Evolutionary conservation across 2,329 filamentous ascomycete genomes (phyloP), one percentile per base, ranked within the genome.

Genomic region (Colletotrichum limetticola): DNA sequence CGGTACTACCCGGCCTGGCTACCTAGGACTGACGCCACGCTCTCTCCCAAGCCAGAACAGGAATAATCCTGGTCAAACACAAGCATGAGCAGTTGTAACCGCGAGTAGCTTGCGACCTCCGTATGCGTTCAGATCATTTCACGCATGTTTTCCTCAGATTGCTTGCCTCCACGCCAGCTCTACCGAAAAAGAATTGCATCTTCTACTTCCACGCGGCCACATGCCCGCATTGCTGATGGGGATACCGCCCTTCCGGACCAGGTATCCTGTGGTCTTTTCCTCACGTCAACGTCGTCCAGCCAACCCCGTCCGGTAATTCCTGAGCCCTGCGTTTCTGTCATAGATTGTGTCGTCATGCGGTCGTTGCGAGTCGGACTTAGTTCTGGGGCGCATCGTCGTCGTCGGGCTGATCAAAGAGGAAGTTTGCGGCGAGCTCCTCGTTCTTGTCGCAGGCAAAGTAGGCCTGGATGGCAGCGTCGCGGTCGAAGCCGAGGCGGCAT

Each of bases 381-480:
- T 86, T 85, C 74, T 84, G 81, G 11, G 83, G 80, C 37, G 86
- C 84, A 71, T 93, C 91, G 46, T 94, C 92, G 60, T 98, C 95
- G 74, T 97, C 95, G 11, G 95, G 95, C 85, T 98, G 95, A 79
- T 99, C 97, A 81, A 99, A 99, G 73, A 99, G 88, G 84, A 98
- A 98, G 85, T 99, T 99, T 76, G 97, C 97, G 0, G 97, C 97
- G 64, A 99, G 89, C 84, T 99, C 97, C 85, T 99, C 97, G 83
- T 99, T 98, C 90, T 98, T 99, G 85, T 99, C 97, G 83, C 97
- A 99, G 42, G 97, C 97, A 82, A 99, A 99, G 86, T 98, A 99
- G 30, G 97, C 97, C 85, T 99, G 96, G 77, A 98, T 98, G 64
- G 97, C 97, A 78, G 95, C 91, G 78, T 98, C 95, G 73, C 95